Base-by-base conservation (phyloP, 2,329 filamentous ascomycete species). In the Didymella exigua region DNA sequence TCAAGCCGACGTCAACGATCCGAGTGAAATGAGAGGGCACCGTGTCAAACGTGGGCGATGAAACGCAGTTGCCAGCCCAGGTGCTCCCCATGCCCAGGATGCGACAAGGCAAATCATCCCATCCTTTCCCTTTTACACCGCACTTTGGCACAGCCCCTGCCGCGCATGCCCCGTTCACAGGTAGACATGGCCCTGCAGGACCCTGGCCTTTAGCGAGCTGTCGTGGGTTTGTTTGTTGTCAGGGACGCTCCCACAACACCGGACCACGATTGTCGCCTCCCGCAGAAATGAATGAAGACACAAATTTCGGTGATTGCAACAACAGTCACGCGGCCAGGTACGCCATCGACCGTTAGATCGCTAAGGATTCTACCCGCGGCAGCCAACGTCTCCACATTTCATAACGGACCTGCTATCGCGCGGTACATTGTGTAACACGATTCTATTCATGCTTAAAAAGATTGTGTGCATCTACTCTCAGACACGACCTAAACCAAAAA, bases 101-200 rank as follows among this genome's bases (percentile, higher is more conserved):
- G 52, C 41, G 58, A 64, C 64, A 60, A 59, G 51, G 58, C 56
- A 66, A 64, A 59, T 64, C 59, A 56, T 60, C 57, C 33, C 46
- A 30, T 36, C 40, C 40, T 48, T 24, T 27, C 31, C 41, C 47
- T 49, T 23, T 41, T 50, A 50, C 52, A 55, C 46, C 46, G 52
- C 36, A 47, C 36, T 47, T 50, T 40, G 18, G 36, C 52, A 50
- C 52, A 50, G 52, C 52, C 52, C 51, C 52, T 34, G 18, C 46
- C 18, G 41, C 47, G 10, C 6, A 38, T 46, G 46, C 52, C 23
- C 19, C 13, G 33, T 42, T 29, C 40, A 46, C 36, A 50, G 30
- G 50, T 50, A 42, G 34, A 46, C 41, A 55, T 23, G 19, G 26
- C 6, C 23, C 30, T 37, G 38, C 44, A 18, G 29, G 16, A 49